Base-by-base conservation (phyloP, 257 asterid species). In the Ocimum tenuiflorum region DNA sequence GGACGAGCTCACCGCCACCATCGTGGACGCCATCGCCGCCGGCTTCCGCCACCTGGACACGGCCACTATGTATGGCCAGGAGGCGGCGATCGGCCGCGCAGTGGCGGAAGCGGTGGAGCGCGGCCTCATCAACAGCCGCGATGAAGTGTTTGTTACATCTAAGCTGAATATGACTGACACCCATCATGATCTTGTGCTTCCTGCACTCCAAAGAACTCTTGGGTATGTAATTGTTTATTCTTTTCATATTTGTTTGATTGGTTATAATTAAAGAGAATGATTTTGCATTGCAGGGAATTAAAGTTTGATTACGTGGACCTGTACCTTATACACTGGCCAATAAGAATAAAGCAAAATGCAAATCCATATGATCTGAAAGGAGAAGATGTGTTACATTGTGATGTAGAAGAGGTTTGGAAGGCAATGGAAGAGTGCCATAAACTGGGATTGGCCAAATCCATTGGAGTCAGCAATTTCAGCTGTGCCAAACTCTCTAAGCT, bases 41-140 rank as follows among this genome's bases (percentile, higher is more conserved):
- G 88, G 86, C 0, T 80, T 82, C 72, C 83, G 81, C 49, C 86
- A 84, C 69, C 70, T 84, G 15, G 91, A 84, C 78, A 84, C 91
- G 0, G 86, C 88, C 1, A 8, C 82, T 8, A 2, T 0, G 13
- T 82, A 85, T 48, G 83, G 83, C 9, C 15, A 81, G 0, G 91
- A 82, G 77, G 80, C 69, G 29, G 73, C 74, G 27, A 45, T 85
- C 1, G 88, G 91, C 1, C 50, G 41, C 20, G 87, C 86, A 1
- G n/a, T n/a, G n/a, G n/a, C n/a, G n/a, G n/a, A n/a, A n/a, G n/a
- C n/a, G n/a, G n/a, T n/a, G n/a, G n/a, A 73, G 14, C 57, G 42
- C 46, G 78, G 87, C n/a, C 42, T 83, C 3, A 60, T 83, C 15
- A 56, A 69, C 51, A 69, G 60, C 13, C 82, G 89, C 0, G 67